Evolutionary conservation across 805 yeast genomes (phyloP).

Genomic region (Metahyphopichia silvanorum): DNA sequence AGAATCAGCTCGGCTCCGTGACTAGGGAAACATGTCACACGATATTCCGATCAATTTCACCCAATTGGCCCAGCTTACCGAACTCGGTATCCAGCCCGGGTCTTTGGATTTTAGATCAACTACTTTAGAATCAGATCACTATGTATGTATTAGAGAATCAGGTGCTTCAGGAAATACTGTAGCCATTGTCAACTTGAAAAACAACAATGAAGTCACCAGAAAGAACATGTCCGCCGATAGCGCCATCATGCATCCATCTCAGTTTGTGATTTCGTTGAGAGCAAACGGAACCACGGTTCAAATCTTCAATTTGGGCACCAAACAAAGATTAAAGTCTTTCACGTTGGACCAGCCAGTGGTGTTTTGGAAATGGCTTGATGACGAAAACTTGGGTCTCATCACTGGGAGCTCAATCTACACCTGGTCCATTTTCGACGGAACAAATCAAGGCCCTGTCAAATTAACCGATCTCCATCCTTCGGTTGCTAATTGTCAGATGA

Average conservation of each 20-base stretch:
- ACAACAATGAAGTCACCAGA: conserved; percentile 75
- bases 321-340: conserved; percentile 85
- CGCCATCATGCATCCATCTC: conserved; percentile 93
- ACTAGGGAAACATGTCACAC: conserved; percentile 20
- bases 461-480: conserved; percentile 82
- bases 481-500: conserved; percentile 79
- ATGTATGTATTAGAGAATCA: conserved; percentile 75
- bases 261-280: conserved; percentile 85
- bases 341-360: conserved; percentile 85
- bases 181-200: conserved; percentile 82
- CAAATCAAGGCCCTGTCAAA: conserved; percentile 72
- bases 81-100: conserved; percentile 79
- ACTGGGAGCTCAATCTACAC: conserved; percentile 72
- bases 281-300: conserved; percentile 97
- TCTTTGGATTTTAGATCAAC: conserved; percentile 91
- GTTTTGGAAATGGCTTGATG: conserved; percentile 92
- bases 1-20: too few relatives aligned
- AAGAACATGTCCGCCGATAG: conserved; percentile 97
- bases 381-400: conserved; percentile 73
- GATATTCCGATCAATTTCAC: conserved; percentile 97
- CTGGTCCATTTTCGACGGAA: conserved; percentile 83
- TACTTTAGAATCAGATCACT: conserved; percentile 89
- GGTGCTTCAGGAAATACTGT: conserved; percentile 74
- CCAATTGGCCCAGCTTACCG: conserved; percentile 85
- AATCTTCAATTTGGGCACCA: conserved; percentile 83